Evolutionary conservation across 441 rosid species (phyloP).

Genomic region (Erodium moschatum): DNA sequence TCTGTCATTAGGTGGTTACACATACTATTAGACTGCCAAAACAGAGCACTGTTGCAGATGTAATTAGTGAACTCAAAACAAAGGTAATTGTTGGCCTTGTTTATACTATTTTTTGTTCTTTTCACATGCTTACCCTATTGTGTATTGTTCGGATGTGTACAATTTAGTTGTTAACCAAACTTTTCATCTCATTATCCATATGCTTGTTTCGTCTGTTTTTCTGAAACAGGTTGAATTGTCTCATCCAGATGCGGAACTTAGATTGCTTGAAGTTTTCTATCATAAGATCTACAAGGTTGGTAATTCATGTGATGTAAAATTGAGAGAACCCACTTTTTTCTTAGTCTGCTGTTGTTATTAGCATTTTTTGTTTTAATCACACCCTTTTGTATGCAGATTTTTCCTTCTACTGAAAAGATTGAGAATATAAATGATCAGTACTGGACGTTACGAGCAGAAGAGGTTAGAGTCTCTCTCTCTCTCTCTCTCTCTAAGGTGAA

Average conservation of each 20-base stretch:
- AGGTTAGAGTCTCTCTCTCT: constrained; percentile 29
- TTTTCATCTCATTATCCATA: background rate
- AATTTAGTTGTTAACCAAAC: background rate
- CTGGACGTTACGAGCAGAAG: constrained; percentile 77
- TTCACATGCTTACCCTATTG: background rate
- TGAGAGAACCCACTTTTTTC: background rate
- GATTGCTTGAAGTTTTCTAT: constrained; percentile 59
- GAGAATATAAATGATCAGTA: constrained; percentile 67
- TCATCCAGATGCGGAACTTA: constrained; percentile 53
- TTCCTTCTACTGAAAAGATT: constrained; percentile 54
- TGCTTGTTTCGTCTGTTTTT: constrained; percentile 1
- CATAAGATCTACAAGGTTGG: constrained; percentile 65
- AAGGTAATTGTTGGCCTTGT: constrained; percentile 30
- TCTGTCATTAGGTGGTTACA: constrained; percentile 43
- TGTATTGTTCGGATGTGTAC: too few species aligned
- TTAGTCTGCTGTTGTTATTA: background rate
- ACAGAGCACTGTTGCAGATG: constrained; percentile 66
- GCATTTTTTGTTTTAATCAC: background rate
- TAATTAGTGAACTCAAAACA: constrained; percentile 52
- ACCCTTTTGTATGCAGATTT: constrained; percentile 38
- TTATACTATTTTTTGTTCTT: background rate
- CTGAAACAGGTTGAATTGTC: constrained; percentile 55
- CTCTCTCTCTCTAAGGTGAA: too few species aligned
- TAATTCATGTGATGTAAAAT: background rate
- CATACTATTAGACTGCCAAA: constrained; percentile 63